Base-by-base conservation (phyloP, 108 stramenopile species). In the Chaetoceros muelleri region DNA sequence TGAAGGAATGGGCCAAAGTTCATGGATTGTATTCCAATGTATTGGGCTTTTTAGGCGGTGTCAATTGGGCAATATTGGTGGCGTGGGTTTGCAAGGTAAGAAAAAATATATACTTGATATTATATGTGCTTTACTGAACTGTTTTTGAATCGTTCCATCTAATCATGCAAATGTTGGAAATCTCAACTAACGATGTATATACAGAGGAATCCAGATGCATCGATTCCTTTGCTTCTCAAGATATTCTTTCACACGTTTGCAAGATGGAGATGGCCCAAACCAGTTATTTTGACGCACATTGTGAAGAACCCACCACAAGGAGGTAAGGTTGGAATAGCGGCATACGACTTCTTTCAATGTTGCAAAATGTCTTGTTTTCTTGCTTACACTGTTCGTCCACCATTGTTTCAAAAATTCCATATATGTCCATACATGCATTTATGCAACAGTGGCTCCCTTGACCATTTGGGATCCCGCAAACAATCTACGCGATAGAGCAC, bases 1-100 rank as follows among this genome's bases (percentile, higher is more conserved):
- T 95, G 7, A 90, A 95, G 62, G 78, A 81, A 57, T 98, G 97
- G 97, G 93, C 91, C 24, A 72, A 72, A 53, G 61, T 71, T 21
- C 74, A 93, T 40, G 98, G 98, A 20, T 52, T 97, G 46, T 99
- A 99, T 60, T 76, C 82, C 51, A 99, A 99, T 71, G 89, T 94
- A 46, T 58, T 96, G 47, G 89, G 98, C 17, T 96, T 95, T 56
- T 60, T 97, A 23, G 96, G 98, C 8, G 98, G 98, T 10, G 82
- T 99, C 22, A 99, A 99, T 62, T 93, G 74, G 75, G 94, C 93
- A 24, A 96, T 99, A 49, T 62, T 99, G 49, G 86, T 87, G 20
- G 93, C 93, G 17, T 82, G 75, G 52, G 75, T 96, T 0, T 96
- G 91, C 66, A 65, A 60, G 55, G n/a, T n/a, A n/a, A n/a, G n/a